Percentiles rank a stretch among this genome's conserved stretches.
These are phyloP conservation scores for Aspergillus glaucus DNA, from an alignment of 2,329 filamentous ascomycete genomes.

Conservation along the genomic window DNA sequence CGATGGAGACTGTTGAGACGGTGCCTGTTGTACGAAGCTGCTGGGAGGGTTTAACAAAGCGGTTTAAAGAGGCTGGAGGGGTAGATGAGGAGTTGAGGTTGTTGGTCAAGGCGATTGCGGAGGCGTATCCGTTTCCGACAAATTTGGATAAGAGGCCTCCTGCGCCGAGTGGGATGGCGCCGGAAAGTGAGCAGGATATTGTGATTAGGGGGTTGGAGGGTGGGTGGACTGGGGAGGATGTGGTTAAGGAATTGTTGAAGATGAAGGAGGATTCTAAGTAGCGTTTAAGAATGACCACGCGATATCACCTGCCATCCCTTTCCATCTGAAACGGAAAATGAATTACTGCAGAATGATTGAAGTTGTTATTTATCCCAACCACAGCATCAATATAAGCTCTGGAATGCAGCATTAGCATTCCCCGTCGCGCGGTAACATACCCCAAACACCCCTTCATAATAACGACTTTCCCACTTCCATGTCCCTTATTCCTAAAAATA, in stretches of 20 bases:
- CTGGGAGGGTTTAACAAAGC: conserved; percentile 49
- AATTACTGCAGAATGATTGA: too few species aligned
- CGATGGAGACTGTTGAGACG: conserved; percentile 57
- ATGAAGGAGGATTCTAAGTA: conserved; percentile 32
- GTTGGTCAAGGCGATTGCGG: conserved; percentile 47
- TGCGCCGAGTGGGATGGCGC: conserved; percentile 53
- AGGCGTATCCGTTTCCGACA: conserved; percentile 58
- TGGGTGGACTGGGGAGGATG: conserved; percentile 33
- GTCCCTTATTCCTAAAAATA: neutral
- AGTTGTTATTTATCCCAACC: too few species aligned
- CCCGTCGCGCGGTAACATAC: too few species aligned
- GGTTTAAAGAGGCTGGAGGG: conserved; percentile 33
- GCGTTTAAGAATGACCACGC: neutral
- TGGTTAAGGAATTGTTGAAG: conserved; percentile 37
- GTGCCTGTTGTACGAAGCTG: conserved; percentile 47
- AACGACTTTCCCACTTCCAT: neutral
- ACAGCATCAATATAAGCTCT: too few species aligned
- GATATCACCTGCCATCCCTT: too few species aligned
- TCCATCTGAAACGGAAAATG: too few species aligned
- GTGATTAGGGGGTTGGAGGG: conserved; percentile 41
- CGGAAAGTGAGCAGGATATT: conserved; percentile 53
- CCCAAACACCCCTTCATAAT: too few species aligned
- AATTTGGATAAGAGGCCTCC: conserved; percentile 55
- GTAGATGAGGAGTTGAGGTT: conserved; percentile 40
- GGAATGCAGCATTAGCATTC: too few species aligned